phyloP scores from a whole-genome alignment of 805 yeast genomes.

The Cyberlindnera euphorbiiphila region DNA sequence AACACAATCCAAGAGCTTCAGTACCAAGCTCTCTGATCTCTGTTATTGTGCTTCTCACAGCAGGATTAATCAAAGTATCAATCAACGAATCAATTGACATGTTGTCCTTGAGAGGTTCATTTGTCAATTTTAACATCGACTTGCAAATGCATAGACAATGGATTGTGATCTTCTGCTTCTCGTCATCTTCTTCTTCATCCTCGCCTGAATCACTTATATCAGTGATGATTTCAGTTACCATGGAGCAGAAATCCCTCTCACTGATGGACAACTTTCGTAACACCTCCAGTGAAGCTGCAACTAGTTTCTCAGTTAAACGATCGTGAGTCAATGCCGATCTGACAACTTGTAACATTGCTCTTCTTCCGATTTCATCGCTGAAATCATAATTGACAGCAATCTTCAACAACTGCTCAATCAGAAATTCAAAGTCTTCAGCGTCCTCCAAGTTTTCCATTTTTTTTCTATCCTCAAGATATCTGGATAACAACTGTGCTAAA shows the following conservation, averaged over 20 bases:
- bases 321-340: constrained; percentile 59
- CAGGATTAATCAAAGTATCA: constrained; percentile 75
- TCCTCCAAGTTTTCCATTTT: constrained; percentile 33
- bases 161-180: constrained; percentile 39
- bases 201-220: constrained; percentile 68
- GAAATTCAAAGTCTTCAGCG: constrained; percentile 60
- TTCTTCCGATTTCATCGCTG: constrained; percentile 86
- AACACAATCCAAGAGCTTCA: constrained; percentile 73
- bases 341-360: constrained; percentile 61
- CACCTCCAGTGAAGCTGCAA: constrained; percentile 57
- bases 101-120: constrained; percentile 61
- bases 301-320: constrained; percentile 48
- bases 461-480: constrained; percentile 50
- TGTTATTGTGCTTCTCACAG: constrained; percentile 57
- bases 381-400: constrained; percentile 74
- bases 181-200: constrained; percentile 27
- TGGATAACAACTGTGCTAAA: constrained; percentile 55
- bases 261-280: constrained; percentile 67
- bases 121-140: constrained; percentile 62
- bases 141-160: constrained; percentile 69
- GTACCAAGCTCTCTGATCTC: constrained; percentile 60
- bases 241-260: constrained; percentile 80
- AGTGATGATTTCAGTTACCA: constrained; percentile 80
- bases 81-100: constrained; percentile 63
- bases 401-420: constrained; percentile 66